Base-by-base conservation (phyloP, 2,329 filamentous ascomycete species). In the Fusarium foetens region DNA sequence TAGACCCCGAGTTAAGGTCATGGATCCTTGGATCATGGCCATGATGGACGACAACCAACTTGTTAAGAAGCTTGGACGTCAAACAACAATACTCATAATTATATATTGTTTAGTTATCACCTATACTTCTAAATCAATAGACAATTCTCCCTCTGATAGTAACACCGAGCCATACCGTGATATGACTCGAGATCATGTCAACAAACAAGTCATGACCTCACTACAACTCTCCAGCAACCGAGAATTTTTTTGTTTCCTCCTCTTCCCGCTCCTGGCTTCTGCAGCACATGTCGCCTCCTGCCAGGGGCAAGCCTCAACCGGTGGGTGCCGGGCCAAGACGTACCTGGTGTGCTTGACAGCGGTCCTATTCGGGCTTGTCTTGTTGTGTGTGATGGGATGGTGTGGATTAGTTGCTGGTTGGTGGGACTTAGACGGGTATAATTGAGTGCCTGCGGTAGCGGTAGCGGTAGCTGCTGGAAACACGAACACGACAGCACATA, bases 341-440 rank as follows among this genome's bases (percentile, higher is more conserved):
- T 69, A 42, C 58, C 58, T 62, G 65, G 67, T 70, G 59, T 64
- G 64, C 46, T 61, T 72, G 67, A 62, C 59, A 54, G 51, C 52
- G 41, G 35, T 69, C 52, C 62, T 51, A 54, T 71, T 72, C 66
- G 64, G 70, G 70, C 58, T 73, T 64, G 48, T 39, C 35, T n/a
- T 52, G 70, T 70, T 66, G 62, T 65, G 63, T 65, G 62, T 66
- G 64, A 68, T 51, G 67, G 49, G 66, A 33, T 68, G 66, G 57
- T 51, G 66, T 68, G 66, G 64, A 27, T 68, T 63, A 31, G 58
- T n/a, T 38, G 64, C 64, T 68, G 65, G 52, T 73, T 63, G 67
- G 71, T 73, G 71, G 71, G 71, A 68, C 71, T 60, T 68, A 51
- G 43, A 73, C 71, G 71, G 71, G 63, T 67, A 73, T 73, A 73